Evolutionary conservation across 768 basidiomycete species (phyloP), one percentile per base, ranked within the genome.

Genomic region (Kwoniella bestiolae): DNA sequence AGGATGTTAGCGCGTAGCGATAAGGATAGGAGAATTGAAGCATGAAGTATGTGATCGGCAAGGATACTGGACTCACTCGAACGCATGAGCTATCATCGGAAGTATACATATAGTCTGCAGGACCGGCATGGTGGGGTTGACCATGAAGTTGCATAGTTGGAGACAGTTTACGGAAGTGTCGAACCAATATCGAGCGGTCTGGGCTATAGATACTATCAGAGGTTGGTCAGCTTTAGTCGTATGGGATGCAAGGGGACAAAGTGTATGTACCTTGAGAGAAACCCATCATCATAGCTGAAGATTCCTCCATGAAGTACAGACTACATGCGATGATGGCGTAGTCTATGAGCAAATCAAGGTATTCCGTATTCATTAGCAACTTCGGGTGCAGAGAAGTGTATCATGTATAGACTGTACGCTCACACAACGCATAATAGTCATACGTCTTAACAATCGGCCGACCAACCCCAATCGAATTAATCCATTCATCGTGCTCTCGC

Each of bases 321-420:
- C 67, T 64, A 41, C 67, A 68, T 38, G 67, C 67, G 35, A 68
- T 68, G 12, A 68, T 56, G 7, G 67, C 67, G 44, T 63, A 68
- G 44, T 68, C 67, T 68, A 26, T 0, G 11, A 26, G 12, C 29
- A 60, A 12, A 21, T 1, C 11, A 9, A 31, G n/a, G 16, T 45
- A n/a, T 9, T 45, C 46, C n/a, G 44, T n/a, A n/a, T n/a, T n/a
- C n/a, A n/a, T n/a, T n/a, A n/a, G n/a, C n/a, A n/a, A n/a, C n/a
- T n/a, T n/a, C n/a, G n/a, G n/a, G n/a, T n/a, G n/a, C n/a, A n/a
- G n/a, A n/a, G n/a, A n/a, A n/a, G n/a, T n/a, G 12, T 34, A 58
- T 14, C 14, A 31, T 12, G 51, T 12, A 53, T 6, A 47, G 45
- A 21, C 45, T 47, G n/a, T 53, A 53, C 8, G 31, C 67, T 46